Conservation (phyloP, 441 rosid genomes). For the Metrosideros polymorpha region DNA sequence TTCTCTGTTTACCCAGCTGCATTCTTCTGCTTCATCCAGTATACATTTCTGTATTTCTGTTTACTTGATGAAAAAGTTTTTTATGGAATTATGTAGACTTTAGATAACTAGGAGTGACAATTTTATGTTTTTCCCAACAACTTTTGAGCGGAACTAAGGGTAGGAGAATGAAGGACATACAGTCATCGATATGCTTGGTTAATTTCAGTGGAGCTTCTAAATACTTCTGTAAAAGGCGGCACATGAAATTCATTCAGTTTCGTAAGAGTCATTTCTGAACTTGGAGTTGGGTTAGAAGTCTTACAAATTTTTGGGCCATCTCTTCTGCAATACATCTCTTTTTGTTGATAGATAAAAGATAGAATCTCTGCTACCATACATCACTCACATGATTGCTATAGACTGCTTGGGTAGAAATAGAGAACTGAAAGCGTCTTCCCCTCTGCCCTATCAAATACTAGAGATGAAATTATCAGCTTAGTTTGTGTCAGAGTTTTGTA, state of each 20-base stretch:
- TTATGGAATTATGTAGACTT: not conserved
- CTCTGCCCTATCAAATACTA: not conserved
- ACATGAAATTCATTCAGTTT: not conserved
- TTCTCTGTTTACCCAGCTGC: constrained; percentile 3
- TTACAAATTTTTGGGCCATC: not conserved
- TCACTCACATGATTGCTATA: not conserved
- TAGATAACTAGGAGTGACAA: not conserved
- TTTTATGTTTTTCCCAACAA: not conserved
- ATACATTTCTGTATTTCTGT: not conserved
- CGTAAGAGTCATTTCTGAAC: not conserved
- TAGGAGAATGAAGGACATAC: not conserved
- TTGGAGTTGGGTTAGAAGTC: not conserved
- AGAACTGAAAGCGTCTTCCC: not conserved
- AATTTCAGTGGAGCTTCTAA: too few species aligned
- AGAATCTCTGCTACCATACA: not conserved
- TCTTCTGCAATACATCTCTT: not conserved
- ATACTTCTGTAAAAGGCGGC: too few species aligned
- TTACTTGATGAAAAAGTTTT: not conserved
- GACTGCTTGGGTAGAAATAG: not conserved
- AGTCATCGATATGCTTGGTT: not conserved
- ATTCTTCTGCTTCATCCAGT: not conserved
- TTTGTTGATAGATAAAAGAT: not conserved
- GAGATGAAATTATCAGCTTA: not conserved
- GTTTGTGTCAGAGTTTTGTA: not conserved
- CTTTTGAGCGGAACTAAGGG: not conserved